Evolutionary conservation across 371 early-diverging fungal species (phyloP).

Genomic region (Rhizopus delemar): DNA sequence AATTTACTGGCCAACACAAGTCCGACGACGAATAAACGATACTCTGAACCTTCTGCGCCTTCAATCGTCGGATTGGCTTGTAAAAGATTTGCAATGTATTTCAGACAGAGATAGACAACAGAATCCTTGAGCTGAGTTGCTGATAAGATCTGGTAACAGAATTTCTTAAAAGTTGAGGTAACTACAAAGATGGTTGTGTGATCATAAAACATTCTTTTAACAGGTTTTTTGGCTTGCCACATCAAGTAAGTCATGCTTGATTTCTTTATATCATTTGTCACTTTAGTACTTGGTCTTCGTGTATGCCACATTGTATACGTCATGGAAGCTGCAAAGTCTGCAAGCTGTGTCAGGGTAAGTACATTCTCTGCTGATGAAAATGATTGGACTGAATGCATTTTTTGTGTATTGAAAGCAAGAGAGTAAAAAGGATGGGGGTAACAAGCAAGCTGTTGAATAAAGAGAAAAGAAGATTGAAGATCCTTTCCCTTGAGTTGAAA

Average conservation of each 20-base stretch:
- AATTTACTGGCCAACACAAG: conserved; percentile 75
- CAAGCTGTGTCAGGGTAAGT: conserved; percentile 44
- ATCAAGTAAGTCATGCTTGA: conserved; percentile 20
- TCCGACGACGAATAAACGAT: conserved; percentile 76
- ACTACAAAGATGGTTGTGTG: conserved; percentile 38
- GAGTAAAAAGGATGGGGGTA: conserved; percentile 6
- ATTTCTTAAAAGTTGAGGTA: conserved; percentile 60
- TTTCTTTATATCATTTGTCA: conserved; percentile 6
- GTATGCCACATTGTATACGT: conserved; percentile 69
- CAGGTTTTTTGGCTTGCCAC: conserved; percentile 26
- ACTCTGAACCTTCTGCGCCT: conserved; percentile 75
- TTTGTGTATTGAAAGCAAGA: conserved; percentile 14
- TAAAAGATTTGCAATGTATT: conserved; percentile 61
- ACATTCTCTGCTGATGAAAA: conserved; percentile 5
- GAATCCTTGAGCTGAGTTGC: conserved; percentile 63
- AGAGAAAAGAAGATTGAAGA: conserved; percentile 8
- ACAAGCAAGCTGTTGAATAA: background rate
- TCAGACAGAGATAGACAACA: conserved; percentile 58
- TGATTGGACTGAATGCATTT: conserved; percentile 13
- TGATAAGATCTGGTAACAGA: conserved; percentile 57
- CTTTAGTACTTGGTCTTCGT: conserved; percentile 27
- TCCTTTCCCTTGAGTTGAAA: background rate
- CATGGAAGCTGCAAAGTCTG: conserved; percentile 67
- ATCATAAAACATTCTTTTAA: conserved; percentile 8
- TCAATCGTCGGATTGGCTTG: conserved; percentile 61